These are phyloP conservation scores for Adansonia gregorii DNA, from an alignment of 441 rosid species.

Conservation along the genomic window DNA sequence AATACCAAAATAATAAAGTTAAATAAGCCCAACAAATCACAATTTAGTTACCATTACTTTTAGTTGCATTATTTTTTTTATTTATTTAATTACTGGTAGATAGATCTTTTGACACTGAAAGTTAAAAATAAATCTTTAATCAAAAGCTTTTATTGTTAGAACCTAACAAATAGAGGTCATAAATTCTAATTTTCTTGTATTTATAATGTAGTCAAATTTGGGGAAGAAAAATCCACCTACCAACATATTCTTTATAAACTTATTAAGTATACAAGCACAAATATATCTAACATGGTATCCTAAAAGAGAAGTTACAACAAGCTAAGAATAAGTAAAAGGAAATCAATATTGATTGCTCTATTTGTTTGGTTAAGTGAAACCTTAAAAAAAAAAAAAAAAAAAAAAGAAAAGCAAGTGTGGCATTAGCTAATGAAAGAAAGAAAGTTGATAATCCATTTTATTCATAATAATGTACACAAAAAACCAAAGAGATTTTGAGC, in stretches of 20 bases:
- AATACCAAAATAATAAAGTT: neutral
- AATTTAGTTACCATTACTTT: neutral
- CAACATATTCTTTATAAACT: neutral
- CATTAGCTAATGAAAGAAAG: too few species aligned
- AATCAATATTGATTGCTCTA: neutral
- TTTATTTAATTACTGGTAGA: neutral
- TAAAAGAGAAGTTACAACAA: neutral
- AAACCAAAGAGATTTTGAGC: too few species aligned
- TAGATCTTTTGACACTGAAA: neutral
- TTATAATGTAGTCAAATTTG: neutral
- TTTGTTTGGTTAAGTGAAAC: neutral
- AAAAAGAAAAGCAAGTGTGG: too few species aligned
- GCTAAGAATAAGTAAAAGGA: neutral
- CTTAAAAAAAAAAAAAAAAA: too few species aligned
- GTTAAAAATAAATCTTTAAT: neutral
- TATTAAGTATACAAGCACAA: neutral
- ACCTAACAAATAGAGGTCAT: neutral
- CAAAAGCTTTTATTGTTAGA: neutral
- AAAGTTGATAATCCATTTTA: too few species aligned
- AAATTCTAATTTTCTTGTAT: neutral
- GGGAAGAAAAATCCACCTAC: neutral
- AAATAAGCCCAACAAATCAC: neutral
- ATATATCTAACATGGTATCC: neutral
- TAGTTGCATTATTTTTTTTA: neutral
- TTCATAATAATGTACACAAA: too few species aligned